A percentile compares a stretch with the other conserved stretches of the same genome.
Conservation (phyloP, 208 protist species). For the Crithidia bombi region DNA sequence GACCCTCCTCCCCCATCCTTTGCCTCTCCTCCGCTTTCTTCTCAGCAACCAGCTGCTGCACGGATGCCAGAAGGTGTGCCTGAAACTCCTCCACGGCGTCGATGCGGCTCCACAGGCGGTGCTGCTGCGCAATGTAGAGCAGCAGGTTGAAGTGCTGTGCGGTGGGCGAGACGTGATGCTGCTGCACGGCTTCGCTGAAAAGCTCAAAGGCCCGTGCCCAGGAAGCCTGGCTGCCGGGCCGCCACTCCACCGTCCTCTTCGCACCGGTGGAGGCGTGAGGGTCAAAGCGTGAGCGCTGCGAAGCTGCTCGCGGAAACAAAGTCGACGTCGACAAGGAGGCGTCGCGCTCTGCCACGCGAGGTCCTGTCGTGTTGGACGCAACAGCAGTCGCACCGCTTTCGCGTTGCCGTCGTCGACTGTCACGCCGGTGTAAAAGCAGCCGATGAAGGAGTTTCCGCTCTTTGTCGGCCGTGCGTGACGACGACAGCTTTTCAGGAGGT, state of each 20-base stretch:
- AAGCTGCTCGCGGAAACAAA: not conserved
- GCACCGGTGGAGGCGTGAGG: too few relatives aligned
- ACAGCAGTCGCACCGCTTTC: not conserved
- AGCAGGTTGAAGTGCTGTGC: conserved; percentile 79
- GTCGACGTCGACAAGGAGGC: not conserved
- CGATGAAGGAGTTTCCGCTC: conserved; percentile 23
- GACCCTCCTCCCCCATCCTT: not conserved
- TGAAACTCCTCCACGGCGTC: conserved; percentile 64
- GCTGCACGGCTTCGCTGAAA: conserved; percentile 58
- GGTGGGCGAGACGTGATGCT: conserved; percentile 61
- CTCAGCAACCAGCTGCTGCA: conserved; percentile 29
- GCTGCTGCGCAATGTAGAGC: conserved; percentile 55
- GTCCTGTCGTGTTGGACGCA: too few relatives aligned
- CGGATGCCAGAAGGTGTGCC: conserved; percentile 43
- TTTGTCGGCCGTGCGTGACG: not conserved
- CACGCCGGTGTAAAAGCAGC: conserved; percentile 27
- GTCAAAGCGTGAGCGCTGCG: not conserved
- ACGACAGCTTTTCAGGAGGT: not conserved
- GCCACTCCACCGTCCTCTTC: not conserved
- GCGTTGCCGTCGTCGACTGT: not conserved
- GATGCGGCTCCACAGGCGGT: conserved; percentile 50
- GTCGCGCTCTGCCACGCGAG: too few relatives aligned
- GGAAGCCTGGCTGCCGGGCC: conserved; percentile 1
- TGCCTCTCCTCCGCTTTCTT: conserved; percentile 25
- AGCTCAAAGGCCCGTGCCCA: conserved; percentile 59